Conservation (phyloP, 2,329 filamentous ascomycete species). For the Fonsecaea erecta region DNA sequence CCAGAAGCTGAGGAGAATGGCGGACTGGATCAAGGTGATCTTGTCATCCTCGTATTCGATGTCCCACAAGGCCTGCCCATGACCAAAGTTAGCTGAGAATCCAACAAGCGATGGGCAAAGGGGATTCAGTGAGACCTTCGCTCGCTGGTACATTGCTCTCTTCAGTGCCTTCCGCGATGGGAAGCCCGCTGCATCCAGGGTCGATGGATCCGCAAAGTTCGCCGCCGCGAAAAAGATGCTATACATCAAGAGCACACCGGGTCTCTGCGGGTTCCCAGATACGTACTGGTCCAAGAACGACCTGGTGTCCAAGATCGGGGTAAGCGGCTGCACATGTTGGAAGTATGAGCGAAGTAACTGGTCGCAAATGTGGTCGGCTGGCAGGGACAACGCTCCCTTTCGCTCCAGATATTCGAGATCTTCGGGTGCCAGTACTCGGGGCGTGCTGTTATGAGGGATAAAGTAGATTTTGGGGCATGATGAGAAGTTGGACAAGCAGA, state of each 20-base stretch:
- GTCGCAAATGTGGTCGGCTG: slow-evolving; percentile 70
- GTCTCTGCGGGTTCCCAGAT: background rate
- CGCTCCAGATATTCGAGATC: slow-evolving; percentile 66
- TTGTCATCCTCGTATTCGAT: slow-evolving; percentile 93
- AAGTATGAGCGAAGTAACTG: slow-evolving; percentile 82
- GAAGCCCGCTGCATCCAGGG: slow-evolving; percentile 42
- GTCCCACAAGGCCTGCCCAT: slow-evolving; percentile 77
- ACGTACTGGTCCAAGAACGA: slow-evolving; percentile 13
- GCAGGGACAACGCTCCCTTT: slow-evolving; percentile 83
- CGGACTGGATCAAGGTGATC: slow-evolving; percentile 81
- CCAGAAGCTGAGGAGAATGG: slow-evolving; percentile 94
- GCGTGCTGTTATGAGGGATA: too few relatives aligned
- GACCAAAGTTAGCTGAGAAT: background rate
- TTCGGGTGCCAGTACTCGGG: too few relatives aligned
- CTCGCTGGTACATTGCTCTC: slow-evolving; percentile 70
- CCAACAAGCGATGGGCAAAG: too few relatives aligned
- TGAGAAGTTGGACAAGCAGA: too few relatives aligned
- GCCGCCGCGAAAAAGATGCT: slow-evolving; percentile 63
- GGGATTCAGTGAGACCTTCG: too few relatives aligned
- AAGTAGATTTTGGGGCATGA: too few relatives aligned
- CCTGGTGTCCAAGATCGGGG: slow-evolving; percentile 60
- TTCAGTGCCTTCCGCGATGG: slow-evolving; percentile 47
- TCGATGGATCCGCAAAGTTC: slow-evolving; percentile 48
- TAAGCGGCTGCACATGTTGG: slow-evolving; percentile 89
- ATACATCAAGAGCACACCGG: slow-evolving; percentile 43